Percentiles rank a stretch among this genome's conserved stretches.
Conservation (phyloP, 2,329 filamentous ascomycete species). For the Cytospora schulzeri region DNA sequence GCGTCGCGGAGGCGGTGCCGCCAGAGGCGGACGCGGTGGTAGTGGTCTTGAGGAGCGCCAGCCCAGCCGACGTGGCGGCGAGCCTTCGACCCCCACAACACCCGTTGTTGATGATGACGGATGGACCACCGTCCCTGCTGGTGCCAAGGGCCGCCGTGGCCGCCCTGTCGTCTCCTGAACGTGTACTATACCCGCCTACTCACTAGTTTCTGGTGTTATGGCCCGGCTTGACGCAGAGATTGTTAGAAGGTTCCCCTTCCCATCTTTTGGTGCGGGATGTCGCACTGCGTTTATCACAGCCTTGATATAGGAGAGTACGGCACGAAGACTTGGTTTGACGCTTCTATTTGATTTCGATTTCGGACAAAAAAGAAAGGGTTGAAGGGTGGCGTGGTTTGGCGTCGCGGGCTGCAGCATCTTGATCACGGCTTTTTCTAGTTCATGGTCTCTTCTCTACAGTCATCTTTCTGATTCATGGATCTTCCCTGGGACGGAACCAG, state of each 20-base stretch:
- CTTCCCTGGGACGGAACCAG: not conserved
- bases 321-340: conserved; percentile 14
- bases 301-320: conserved; percentile 13
- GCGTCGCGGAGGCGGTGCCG: conserved; percentile 45
- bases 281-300: conserved; percentile 10
- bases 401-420: conserved; percentile 25
- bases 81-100: conserved; percentile 37
- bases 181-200: conserved; percentile 23
- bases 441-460: conserved; percentile 16
- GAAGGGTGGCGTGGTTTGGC: conserved; percentile 27
- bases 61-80: conserved; percentile 34
- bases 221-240: conserved; percentile 8
- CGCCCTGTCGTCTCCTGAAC: conserved; percentile 27
- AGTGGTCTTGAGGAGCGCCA: conserved; percentile 36
- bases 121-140: conserved; percentile 60
- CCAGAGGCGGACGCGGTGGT: conserved; percentile 42
- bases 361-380: conserved; percentile 15
- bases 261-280: conserved; percentile 17
- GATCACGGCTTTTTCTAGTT: conserved; percentile 12
- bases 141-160: conserved; percentile 44
- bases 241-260: conserved; percentile 6
- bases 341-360: conserved; percentile 22
- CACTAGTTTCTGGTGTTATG: conserved; percentile 12
- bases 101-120: conserved; percentile 59
- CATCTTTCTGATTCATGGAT: conserved; percentile 7